Evolutionary conservation across 805 yeast genomes (phyloP), one percentile per base, ranked within the genome.

Genomic region (Saturnispora serradocipensis): DNA sequence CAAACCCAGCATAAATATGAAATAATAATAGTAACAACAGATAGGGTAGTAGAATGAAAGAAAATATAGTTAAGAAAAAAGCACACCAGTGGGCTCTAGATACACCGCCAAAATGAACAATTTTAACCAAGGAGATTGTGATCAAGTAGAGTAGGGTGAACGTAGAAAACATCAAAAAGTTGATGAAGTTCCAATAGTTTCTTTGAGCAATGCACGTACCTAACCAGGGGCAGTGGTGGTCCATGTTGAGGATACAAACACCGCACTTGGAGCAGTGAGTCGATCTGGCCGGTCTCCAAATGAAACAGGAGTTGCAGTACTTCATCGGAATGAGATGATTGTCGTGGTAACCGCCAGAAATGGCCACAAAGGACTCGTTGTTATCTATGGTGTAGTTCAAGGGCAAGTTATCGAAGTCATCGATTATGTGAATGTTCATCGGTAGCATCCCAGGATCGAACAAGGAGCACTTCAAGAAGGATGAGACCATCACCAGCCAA

Each of bases 211-310:
- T 75, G 62, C 96, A 87, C 58, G 81, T 86, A 59, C 84, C 82
- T 47, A 87, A 61, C 79, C 86, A 78, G 6, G 69, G 60, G 59
- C 84, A 78, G 60, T 78, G 84, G 59, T 78, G 84, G 51, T 88
- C 96, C 60, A 79, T 80, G 35, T 76, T 62, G 5, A 74, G 63
- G 11, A 86, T 68, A 60, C 96, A 87, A 5, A 73, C 73, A 80
- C 35, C 79, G 66, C 96, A 87, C 2, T 72, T 71, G 1, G 82
- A 72, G 60, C 96, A 87, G 64, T 87, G 96, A 51, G 84, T 78
- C 0, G 89, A 68, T 49, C 95, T 67, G 1, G 89, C 87, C 9
- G 88, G 84, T 56, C 91, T 67, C 91, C 95, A 86, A 43, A 81
- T 73, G 30, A 76, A 67, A 60, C 96, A 87, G 0, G 83, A 73